Conservation (phyloP, 169 alveolate genomes). For the Nephromyces sp. region DNA sequence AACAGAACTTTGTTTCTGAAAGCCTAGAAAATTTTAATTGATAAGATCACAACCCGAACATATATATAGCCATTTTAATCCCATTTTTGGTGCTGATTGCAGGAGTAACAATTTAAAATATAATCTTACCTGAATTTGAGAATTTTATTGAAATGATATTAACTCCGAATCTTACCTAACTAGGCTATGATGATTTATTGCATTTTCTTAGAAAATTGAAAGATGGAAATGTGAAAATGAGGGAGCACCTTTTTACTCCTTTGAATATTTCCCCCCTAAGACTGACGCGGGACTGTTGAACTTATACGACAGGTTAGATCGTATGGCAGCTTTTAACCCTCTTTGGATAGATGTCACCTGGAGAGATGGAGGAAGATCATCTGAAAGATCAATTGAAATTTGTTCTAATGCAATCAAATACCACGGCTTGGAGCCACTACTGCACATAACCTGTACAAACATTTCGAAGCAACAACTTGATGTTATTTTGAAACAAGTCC, state of each 20-base stretch:
- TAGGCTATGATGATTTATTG: background rate
- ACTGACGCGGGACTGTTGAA: slow-evolving; percentile 50
- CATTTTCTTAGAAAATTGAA: background rate
- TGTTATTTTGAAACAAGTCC: slow-evolving; percentile 30
- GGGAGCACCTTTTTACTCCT: slow-evolving; percentile 33
- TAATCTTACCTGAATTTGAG: no score
- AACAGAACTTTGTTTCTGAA: no score
- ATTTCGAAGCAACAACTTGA: slow-evolving; percentile 32
- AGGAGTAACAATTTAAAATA: no score
- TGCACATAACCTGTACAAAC: slow-evolving; percentile 59
- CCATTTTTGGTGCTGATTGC: no score
- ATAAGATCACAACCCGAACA: no score
- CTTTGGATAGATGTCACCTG: slow-evolving; percentile 60
- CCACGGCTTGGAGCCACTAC: slow-evolving; percentile 53
- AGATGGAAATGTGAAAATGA: background rate
- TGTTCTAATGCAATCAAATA: slow-evolving; percentile 38
- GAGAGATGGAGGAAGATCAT: slow-evolving; percentile 55
- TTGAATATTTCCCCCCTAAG: slow-evolving; percentile 57
- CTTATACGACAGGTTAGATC: slow-evolving; percentile 48
- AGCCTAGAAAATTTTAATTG: no score
- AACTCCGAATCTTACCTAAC: background rate
- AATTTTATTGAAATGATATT: no score
- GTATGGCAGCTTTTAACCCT: slow-evolving; percentile 49
- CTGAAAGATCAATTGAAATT: slow-evolving; percentile 42
- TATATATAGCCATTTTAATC: no score